Base-by-base conservation (phyloP, 345 rosid species). In the Angophora floribunda region DNA sequence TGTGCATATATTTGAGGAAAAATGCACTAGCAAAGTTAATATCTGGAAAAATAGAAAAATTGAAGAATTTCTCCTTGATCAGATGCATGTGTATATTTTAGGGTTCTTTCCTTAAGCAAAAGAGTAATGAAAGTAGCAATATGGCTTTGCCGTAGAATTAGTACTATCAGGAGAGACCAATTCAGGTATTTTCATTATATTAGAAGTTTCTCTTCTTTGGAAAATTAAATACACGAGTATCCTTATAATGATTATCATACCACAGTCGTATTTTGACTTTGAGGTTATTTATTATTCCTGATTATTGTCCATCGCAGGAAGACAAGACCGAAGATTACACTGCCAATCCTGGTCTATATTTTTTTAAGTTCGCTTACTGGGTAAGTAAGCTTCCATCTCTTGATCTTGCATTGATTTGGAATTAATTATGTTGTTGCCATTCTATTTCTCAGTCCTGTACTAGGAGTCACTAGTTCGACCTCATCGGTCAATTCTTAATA, bases 301-400 rank as follows among this genome's bases (percentile, higher is more conserved):
- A 67, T 67, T 67, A 67, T 67, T 67, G 47, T 75, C 26, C 82
- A 75, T n/a, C 88, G 91, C 89, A 97, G 99, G 93, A 96, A 95
- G 90, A 93, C 96, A 50, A 95, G 95, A 89, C 98, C 99, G 52
- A 95, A 91, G 93, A 91, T 98, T 89, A 95, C 96, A 24, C 45
- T 52, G 85, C 85, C 59, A 15, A 88, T 98, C 89, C 90, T 98
- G 67, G 87, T 95, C 86, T 94, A 94, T 90, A 80, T 92, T 79
- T 95, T 97, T 93, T 88, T 95, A 44, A 96, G 99, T 87, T 98
- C 99, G 86, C 86, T 97, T 51, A 98, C 99, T 2, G 99, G 99
- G 99, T 96, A 95, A 90, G 59, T 3, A 51, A 51, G 57, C 57
- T 21, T 85, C 44, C 79, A 32, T 67, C 79, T 32, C 79, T 67